phyloP scores from a whole-genome alignment of 2,329 filamentous ascomycete genomes.

The Aspergillus ibericus region DNA sequence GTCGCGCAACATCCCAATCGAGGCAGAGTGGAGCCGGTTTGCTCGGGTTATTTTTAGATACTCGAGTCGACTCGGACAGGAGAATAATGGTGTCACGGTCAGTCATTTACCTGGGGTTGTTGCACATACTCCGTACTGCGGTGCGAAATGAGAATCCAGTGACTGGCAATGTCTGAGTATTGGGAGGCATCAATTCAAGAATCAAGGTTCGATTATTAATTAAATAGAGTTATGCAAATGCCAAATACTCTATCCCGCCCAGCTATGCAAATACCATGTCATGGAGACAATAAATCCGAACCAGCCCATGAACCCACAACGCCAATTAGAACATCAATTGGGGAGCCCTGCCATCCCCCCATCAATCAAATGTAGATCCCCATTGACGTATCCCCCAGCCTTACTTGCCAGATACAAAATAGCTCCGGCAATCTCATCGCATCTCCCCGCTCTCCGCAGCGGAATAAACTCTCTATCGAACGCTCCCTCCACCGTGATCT shows the following conservation, averaged over 20 bases:
- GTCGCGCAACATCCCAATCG: background rate
- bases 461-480: conserved; percentile 9
- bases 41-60: no score
- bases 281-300: background rate
- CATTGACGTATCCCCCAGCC: conserved; percentile 56
- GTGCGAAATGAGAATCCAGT: no score
- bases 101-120: no score
- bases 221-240: background rate
- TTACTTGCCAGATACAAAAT: conserved; percentile 54
- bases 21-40: background rate
- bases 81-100: no score
- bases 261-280: background rate
- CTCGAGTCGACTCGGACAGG: no score
- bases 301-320: background rate
- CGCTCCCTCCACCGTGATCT: conserved; percentile 9
- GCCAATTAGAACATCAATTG: background rate
- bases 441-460: conserved; percentile 38
- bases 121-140: no score
- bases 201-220: background rate
- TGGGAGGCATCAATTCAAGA: no score
- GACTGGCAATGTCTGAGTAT: no score
- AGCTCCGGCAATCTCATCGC: conserved; percentile 52
- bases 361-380: conserved; percentile 51
- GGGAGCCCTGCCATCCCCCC: conserved; percentile 30
- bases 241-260: background rate